A percentile compares a stretch with the other conserved stretches of the same genome.
Evolutionary conservation across 2,329 filamentous ascomycete genomes (phyloP).

Genomic region (Cercospora nicotianae): DNA sequence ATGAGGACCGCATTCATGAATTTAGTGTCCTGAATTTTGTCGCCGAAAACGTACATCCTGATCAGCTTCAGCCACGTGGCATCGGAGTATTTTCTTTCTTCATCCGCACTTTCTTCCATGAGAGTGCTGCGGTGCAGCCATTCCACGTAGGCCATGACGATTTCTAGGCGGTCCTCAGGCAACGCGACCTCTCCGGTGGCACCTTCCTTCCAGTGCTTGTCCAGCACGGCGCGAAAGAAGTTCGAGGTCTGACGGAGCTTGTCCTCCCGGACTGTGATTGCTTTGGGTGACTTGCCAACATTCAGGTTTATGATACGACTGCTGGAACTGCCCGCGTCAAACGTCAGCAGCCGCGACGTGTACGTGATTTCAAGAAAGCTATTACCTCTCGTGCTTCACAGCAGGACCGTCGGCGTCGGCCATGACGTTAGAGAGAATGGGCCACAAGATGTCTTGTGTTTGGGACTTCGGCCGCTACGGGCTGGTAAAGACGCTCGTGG

Average conservation of each 20-base stretch:
- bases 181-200: slow-evolving; percentile 1
- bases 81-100: no score
- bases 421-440: no score
- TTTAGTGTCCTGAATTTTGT: slow-evolving; percentile 4
- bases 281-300: not conserved
- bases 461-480: no score
- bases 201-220: slow-evolving; percentile 17
- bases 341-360: not conserved
- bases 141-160: slow-evolving; percentile 15
- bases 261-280: slow-evolving; percentile 14
- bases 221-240: slow-evolving; percentile 18
- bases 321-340: slow-evolving; percentile 3
- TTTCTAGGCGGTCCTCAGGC: slow-evolving; percentile 11
- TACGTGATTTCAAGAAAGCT: not conserved
- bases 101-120: not conserved
- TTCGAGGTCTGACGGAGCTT: slow-evolving; percentile 5
- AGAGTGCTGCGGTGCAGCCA: slow-evolving; percentile 18
- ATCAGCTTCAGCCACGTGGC: not conserved
- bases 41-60: slow-evolving; percentile 13
- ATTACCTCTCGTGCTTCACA: not conserved
- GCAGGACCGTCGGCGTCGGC: no score
- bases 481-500: no score
- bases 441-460: no score
- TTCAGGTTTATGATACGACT: slow-evolving; percentile 14
- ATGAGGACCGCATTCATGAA: slow-evolving; percentile 1